These are phyloP conservation scores for Senecio squalidus DNA, from an alignment of 140 eudicot genomes.

Conservation along the genomic window DNA sequence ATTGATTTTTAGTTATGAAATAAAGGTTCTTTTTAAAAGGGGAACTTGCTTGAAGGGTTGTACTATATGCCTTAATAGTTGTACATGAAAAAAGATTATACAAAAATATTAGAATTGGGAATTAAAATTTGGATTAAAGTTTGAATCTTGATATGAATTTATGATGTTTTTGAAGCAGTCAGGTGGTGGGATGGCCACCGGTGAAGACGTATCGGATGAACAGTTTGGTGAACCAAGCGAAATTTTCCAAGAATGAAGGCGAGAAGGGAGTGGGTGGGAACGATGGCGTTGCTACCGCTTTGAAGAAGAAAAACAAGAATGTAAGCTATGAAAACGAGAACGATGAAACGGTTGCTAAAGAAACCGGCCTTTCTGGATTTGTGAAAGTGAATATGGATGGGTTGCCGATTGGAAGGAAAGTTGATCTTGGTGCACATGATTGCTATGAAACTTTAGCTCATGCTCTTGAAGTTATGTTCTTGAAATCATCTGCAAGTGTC, in stretches of 20 bases:
- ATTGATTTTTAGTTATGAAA: background rate
- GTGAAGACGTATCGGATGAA: conserved; percentile 82
- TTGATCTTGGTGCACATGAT: conserved; percentile 66
- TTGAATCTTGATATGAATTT: background rate
- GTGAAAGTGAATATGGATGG: conserved; percentile 95
- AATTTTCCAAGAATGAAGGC: conserved; percentile 46
- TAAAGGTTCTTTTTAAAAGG: background rate
- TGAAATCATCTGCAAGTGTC: conserved; percentile 31
- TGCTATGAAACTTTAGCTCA: conserved; percentile 68
- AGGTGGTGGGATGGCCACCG: conserved; percentile 98
- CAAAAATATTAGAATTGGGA: background rate
- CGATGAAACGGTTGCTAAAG: conserved; percentile 28
- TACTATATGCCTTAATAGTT: background rate
- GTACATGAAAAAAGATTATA: background rate
- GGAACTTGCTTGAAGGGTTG: background rate
- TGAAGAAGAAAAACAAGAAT: conserved; percentile 35
- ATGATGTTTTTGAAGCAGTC: conserved; percentile 39
- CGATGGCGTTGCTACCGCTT: conserved; percentile 33
- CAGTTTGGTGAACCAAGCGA: conserved; percentile 79
- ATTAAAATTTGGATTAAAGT: background rate
- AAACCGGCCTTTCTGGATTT: conserved; percentile 44
- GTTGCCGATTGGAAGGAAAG: conserved; percentile 74
- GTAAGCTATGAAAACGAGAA: conserved; percentile 30
- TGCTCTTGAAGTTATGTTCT: conserved; percentile 76
- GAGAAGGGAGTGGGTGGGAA: conserved; percentile 53